phyloP scores from a whole-genome alignment of 2,329 filamentous ascomycete genomes.

The Sporothrix globosa region DNA sequence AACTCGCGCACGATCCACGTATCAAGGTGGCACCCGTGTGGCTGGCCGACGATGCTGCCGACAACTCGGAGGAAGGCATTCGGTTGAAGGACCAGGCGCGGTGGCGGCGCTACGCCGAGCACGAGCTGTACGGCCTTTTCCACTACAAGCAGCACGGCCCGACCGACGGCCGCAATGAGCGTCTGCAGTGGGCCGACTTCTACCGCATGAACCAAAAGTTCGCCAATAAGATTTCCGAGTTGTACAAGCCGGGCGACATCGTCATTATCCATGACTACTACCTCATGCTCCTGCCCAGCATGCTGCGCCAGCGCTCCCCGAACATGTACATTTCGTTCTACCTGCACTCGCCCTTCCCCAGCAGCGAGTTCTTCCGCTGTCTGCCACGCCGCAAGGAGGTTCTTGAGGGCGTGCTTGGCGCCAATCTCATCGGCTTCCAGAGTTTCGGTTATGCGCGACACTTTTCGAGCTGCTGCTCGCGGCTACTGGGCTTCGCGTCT shows the following conservation, averaged over 20 bases:
- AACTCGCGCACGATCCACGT: slow-evolving; percentile 71
- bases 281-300: slow-evolving; percentile 82
- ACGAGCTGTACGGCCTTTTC: slow-evolving; percentile 88
- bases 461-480: slow-evolving; percentile 90
- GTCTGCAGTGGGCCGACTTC: slow-evolving; percentile 88
- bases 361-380: slow-evolving; percentile 92
- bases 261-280: slow-evolving; percentile 95
- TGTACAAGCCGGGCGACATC: slow-evolving; percentile 90
- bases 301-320: slow-evolving; percentile 82
- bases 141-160: slow-evolving; percentile 96
- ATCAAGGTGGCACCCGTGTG: slow-evolving; percentile 86
- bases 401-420: slow-evolving; percentile 83
- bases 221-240: slow-evolving; percentile 82
- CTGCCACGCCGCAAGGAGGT: slow-evolving; percentile 87
- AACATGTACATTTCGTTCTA: slow-evolving; percentile 95
- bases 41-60: slow-evolving; percentile 72
- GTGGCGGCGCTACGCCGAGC: slow-evolving; percentile 89
- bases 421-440: slow-evolving; percentile 94
- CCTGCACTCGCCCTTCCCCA: slow-evolving; percentile 91
- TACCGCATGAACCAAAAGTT: slow-evolving; percentile 91
- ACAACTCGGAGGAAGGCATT: slow-evolving; percentile 68
- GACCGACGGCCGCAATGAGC: slow-evolving; percentile 78
- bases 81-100: slow-evolving; percentile 78
- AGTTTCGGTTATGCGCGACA: slow-evolving; percentile 94
- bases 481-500: slow-evolving; percentile 87